Conservation (phyloP, 805 yeast species). For the Komagataella mondaviorum region DNA sequence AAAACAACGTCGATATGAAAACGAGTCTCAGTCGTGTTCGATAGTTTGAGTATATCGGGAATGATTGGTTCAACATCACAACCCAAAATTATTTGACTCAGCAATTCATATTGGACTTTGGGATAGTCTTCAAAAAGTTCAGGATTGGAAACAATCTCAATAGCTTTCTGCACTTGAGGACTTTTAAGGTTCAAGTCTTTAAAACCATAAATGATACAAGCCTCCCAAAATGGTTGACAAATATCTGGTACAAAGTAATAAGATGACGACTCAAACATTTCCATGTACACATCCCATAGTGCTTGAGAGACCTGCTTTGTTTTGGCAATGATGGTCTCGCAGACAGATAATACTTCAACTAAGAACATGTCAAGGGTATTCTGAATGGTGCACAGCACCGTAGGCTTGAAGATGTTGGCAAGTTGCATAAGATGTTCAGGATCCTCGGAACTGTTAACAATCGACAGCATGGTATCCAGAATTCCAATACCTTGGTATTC, state of each 20-base stretch:
- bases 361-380: constrained; percentile 61
- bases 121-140: constrained; percentile 9
- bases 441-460: constrained; percentile 26
- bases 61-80: constrained; percentile 19
- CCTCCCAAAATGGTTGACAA: constrained; percentile 34
- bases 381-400: constrained; percentile 50
- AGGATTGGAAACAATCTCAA: constrained; percentile 7
- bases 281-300: constrained; percentile 27
- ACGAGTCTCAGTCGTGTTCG: constrained; percentile 20
- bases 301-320: constrained; percentile 29
- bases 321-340: constrained; percentile 53
- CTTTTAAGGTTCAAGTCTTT: constrained; percentile 6
- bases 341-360: constrained; percentile 62
- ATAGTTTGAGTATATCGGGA: constrained; percentile 22
- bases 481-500: constrained; percentile 75
- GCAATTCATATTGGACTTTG: constrained; percentile 6
- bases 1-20: constrained; percentile 27
- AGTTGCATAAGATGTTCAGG: not conserved
- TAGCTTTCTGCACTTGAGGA: not conserved
- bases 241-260: constrained; percentile 8
- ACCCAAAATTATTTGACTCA: constrained; percentile 9
- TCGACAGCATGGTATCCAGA: constrained; percentile 70
- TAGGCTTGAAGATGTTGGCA: constrained; percentile 24
- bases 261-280: not conserved
- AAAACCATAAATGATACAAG: constrained; percentile 33